Percentiles rank a stretch among this genome's conserved stretches.
Evolutionary conservation across 176 grass and related monocot genomes (phyloP).

Genomic region (Canna indica): DNA sequence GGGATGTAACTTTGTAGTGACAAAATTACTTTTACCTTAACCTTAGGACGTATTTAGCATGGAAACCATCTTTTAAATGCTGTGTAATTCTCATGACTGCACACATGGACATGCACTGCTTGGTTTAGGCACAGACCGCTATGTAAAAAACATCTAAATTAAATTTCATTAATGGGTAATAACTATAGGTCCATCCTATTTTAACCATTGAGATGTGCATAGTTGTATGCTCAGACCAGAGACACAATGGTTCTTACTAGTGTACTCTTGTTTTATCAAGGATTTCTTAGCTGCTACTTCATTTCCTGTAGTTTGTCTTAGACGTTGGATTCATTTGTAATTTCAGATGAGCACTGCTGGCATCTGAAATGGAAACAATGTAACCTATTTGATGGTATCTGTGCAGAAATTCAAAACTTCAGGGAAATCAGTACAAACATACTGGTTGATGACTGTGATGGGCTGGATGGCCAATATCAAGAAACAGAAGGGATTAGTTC

Average conservation of each 20-base stretch:
- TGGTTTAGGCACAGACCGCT: too few species aligned
- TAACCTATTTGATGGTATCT: not conserved
- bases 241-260: not conserved
- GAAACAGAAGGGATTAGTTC: slow-evolving; percentile 21
- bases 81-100: too few species aligned
- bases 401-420: slow-evolving; percentile 40
- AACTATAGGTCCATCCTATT: not conserved
- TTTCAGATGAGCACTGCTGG: too few species aligned
- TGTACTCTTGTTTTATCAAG: not conserved
- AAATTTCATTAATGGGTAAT: not conserved
- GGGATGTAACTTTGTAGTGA: too few species aligned
- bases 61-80: too few species aligned
- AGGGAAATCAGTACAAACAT: slow-evolving; percentile 30
- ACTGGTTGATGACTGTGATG: slow-evolving; percentile 23
- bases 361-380: too few species aligned
- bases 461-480: slow-evolving; percentile 24
- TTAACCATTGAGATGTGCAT: not conserved
- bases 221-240: too few species aligned
- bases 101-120: too few species aligned
- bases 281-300: not conserved
- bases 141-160: too few species aligned
- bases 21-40: too few species aligned
- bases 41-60: too few species aligned
- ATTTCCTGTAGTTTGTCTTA: not conserved
- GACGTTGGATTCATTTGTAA: too few species aligned